Conservation (phyloP, 176 grass and related monocot species). For the Oryza meridionalis region DNA sequence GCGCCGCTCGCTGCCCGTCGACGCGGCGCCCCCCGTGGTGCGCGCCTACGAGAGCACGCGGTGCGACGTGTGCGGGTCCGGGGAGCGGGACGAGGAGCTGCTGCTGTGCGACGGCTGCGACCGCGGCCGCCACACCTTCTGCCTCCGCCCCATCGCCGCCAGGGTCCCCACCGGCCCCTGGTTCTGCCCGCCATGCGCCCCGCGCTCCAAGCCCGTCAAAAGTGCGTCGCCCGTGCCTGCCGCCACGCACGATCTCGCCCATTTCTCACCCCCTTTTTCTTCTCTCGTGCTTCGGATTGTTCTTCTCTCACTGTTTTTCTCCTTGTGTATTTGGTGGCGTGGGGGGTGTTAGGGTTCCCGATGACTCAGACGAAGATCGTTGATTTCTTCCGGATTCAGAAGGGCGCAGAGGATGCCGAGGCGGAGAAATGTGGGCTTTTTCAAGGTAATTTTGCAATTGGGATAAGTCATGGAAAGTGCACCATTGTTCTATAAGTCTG, state of each 20-base stretch:
- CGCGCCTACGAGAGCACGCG: constrained; percentile 43
- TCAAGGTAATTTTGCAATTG: constrained; percentile 55
- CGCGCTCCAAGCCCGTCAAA: constrained; percentile 32
- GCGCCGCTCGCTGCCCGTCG: constrained; percentile 46
- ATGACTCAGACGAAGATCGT: constrained; percentile 88
- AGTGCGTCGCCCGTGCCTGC: constrained; percentile 41
- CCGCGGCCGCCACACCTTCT: constrained; percentile 73
- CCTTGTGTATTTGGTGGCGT: constrained; percentile 7
- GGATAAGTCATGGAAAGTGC: neutral
- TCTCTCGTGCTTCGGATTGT: neutral
- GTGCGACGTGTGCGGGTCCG: constrained; percentile 81
- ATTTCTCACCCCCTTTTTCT: neutral
- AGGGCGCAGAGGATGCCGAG: constrained; percentile 13
- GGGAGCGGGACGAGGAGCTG: constrained; percentile 77
- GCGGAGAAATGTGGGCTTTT: constrained; percentile 48
- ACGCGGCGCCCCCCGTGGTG: constrained; percentile 31
- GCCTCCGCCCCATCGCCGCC: constrained; percentile 79
- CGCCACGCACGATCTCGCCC: neutral
- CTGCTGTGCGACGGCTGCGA: constrained; percentile 89
- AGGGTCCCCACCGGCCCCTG: constrained; percentile 72
- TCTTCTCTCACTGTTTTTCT: neutral
- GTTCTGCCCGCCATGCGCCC: constrained; percentile 74
- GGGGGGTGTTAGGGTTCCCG: constrained; percentile 57
- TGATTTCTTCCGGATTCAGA: constrained; percentile 92
- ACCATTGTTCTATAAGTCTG: neutral